Conservation (phyloP, 2,329 filamentous ascomycete species). For the Fusarium incarnatum region DNA sequence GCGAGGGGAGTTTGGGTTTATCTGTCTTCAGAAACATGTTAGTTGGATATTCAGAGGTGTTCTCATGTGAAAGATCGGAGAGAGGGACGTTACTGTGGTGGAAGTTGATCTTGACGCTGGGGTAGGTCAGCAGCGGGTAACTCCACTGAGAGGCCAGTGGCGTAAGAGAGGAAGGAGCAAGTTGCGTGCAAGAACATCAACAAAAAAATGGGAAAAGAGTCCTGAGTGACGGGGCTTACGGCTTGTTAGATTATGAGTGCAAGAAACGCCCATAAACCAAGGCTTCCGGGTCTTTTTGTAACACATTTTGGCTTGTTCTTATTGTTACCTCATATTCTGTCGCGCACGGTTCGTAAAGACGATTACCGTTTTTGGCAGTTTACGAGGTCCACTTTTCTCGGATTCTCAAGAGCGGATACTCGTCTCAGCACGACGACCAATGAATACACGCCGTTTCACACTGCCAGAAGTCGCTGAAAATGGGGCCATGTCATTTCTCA, state of each 20-base stretch:
- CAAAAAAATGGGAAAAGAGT: no score
- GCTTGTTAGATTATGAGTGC: not conserved
- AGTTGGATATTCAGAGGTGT: fast-evolving
- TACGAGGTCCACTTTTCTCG: slow-evolving; percentile 26
- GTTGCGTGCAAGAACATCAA: not conserved
- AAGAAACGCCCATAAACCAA: no score
- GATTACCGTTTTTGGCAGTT: slow-evolving; percentile 30
- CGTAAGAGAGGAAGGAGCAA: not conserved
- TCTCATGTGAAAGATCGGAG: no score
- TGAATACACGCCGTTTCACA: not conserved
- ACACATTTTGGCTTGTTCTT: not conserved
- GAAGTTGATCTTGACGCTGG: not conserved
- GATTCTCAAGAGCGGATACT: not conserved
- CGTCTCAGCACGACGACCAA: not conserved
- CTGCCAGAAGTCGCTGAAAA: not conserved
- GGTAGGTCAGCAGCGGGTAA: not conserved
- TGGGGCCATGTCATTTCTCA: not conserved
- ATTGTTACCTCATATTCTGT: not conserved
- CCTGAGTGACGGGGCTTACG: no score
- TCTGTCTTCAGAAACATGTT: not conserved
- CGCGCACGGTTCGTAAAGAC: slow-evolving; percentile 24
- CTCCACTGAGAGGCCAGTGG: not conserved
- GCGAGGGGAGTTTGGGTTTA: fast-evolving
- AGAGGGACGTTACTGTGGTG: not conserved
- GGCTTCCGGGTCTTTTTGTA: not conserved